phyloP scores from a whole-genome alignment of 495 filamentous ascomycete species.

The Lentithecium fluviatile region DNA sequence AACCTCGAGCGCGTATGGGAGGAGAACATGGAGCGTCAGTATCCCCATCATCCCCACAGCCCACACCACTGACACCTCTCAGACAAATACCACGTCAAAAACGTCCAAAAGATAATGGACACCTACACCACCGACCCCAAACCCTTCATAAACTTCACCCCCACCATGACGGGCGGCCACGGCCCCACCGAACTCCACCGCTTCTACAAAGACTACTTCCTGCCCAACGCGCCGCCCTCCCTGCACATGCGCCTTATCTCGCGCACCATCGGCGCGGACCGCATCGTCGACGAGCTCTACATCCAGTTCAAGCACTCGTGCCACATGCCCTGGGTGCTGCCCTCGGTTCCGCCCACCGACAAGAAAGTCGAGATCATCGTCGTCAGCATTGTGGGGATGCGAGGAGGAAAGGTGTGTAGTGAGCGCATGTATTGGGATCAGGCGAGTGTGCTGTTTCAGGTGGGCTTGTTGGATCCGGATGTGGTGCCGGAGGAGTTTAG shows the following conservation, averaged over 20 bases:
- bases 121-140: slow-evolving; percentile 55
- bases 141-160: slow-evolving; percentile 58
- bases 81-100: slow-evolving; percentile 38
- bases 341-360: slow-evolving; percentile 70
- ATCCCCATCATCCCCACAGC: background rate
- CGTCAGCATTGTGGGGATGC: slow-evolving; percentile 71
- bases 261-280: slow-evolving; percentile 62
- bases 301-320: slow-evolving; percentile 67
- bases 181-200: slow-evolving; percentile 62
- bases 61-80: slow-evolving; percentile 20
- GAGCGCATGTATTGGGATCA: slow-evolving; percentile 89
- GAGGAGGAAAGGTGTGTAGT: slow-evolving; percentile 71
- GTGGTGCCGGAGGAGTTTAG: slow-evolving; percentile 48
- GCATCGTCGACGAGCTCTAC: slow-evolving; percentile 61
- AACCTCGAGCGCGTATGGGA: slow-evolving; percentile 63
- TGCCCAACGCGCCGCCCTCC: slow-evolving; percentile 66
- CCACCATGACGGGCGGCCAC: slow-evolving; percentile 69
- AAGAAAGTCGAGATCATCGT: slow-evolving; percentile 67
- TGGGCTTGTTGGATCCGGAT: slow-evolving; percentile 70
- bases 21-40: slow-evolving; percentile 56
- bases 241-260: slow-evolving; percentile 69
- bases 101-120: slow-evolving; percentile 50
- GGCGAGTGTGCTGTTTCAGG: slow-evolving; percentile 72
- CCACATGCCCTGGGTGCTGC: slow-evolving; percentile 76
- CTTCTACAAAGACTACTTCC: slow-evolving; percentile 76